Conservation (phyloP, 2,329 filamentous ascomycete genomes). For the Amylocarpus encephaloides region DNA sequence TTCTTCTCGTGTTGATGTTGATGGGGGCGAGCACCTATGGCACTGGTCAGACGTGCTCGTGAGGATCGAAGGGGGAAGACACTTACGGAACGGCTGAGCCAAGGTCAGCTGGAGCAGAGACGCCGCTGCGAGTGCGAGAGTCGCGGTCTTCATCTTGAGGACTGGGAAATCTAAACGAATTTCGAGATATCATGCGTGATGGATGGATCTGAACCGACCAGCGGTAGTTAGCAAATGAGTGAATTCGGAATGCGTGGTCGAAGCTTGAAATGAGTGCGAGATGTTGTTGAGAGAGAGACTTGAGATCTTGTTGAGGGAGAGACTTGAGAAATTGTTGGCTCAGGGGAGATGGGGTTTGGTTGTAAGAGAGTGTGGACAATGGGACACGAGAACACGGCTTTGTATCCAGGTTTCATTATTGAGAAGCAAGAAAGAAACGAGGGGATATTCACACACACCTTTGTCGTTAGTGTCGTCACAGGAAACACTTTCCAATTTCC, state of each 20-base stretch:
- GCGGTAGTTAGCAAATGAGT: constrained; percentile 16
- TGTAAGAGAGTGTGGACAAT: not conserved
- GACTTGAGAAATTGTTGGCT: not conserved
- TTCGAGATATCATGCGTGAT: constrained; percentile 10
- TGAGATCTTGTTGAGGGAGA: not conserved
- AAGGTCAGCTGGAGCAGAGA: constrained; percentile 36
- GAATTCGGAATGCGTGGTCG: not conserved
- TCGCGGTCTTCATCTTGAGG: constrained; percentile 40
- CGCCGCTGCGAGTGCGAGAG: constrained; percentile 33
- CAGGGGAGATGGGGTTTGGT: not conserved
- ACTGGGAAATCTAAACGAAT: constrained; percentile 9
- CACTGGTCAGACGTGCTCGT: not conserved
- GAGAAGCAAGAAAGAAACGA: not conserved
- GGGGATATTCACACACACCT: not conserved
- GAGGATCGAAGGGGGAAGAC: not conserved
- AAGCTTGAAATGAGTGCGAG: not conserved
- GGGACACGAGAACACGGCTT: not conserved
- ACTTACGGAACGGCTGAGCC: constrained; percentile 35
- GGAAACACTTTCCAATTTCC: constrained; percentile 1
- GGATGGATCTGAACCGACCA: constrained; percentile 14
- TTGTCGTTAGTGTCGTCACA: constrained; percentile 1
- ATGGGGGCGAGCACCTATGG: constrained; percentile 18
- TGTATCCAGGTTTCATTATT: not conserved
- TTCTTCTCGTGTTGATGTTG: constrained; percentile 26
- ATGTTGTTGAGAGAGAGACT: no score